Conservation (phyloP, 2,329 filamentous ascomycete species). For the Colletotrichum zoysiae region DNA sequence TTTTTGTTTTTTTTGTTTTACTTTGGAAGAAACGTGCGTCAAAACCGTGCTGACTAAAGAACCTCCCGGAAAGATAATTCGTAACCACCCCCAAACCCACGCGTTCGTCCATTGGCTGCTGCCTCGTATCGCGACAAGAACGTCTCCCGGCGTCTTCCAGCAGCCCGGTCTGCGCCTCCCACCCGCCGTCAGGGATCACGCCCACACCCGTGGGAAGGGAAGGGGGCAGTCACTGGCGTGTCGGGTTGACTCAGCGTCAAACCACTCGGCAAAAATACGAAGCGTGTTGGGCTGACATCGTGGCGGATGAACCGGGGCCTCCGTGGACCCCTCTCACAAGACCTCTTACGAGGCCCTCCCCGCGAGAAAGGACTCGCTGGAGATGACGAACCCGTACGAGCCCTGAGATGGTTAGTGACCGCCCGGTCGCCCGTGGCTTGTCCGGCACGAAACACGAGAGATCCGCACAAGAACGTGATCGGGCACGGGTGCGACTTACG, state of each 20-base stretch:
- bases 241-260: neutral
- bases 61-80: conserved; percentile 6
- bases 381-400: conserved; percentile 36
- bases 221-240: neutral
- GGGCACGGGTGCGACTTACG: conserved; percentile 16
- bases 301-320: neutral
- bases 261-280: neutral
- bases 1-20: neutral
- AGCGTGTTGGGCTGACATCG: neutral
- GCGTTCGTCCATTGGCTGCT: conserved; percentile 4
- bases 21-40: neutral
- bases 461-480: neutral
- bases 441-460: neutral
- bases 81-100: neutral
- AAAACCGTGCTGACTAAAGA: conserved; percentile 7
- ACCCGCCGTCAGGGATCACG: neutral
- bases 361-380: conserved; percentile 27
- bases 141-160: neutral
- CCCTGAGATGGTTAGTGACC: conserved; percentile 25
- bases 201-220: no score
- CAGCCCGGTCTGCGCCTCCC: neutral
- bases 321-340: neutral
- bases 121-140: conserved; percentile 20
- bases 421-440: neutral
- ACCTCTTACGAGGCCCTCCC: conserved; percentile 20